These are phyloP conservation scores for Antonospora locustae DNA, from an alignment of 371 early-diverging fungal species.

Conservation along the genomic window DNA sequence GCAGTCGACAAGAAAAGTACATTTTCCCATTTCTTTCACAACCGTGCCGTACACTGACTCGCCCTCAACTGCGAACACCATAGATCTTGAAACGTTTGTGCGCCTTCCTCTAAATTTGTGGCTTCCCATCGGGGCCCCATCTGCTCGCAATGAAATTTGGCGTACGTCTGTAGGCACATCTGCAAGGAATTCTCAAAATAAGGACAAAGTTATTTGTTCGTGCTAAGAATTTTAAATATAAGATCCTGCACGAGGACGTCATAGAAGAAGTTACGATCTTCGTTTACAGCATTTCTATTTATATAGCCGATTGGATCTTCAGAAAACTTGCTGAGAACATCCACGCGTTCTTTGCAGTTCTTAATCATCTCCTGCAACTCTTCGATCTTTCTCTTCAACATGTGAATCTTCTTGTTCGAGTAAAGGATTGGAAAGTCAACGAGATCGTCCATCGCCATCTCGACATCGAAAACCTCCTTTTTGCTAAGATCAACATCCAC, in stretches of 20 bases:
- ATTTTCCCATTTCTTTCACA: constrained; percentile 80
- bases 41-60: constrained; percentile 69
- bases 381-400: constrained; percentile 50
- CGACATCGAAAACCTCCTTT: constrained; percentile 37
- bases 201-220: no score
- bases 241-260: constrained; percentile 46
- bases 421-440: constrained; percentile 43
- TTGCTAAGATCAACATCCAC: constrained; percentile 31
- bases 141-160: no score
- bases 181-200: not conserved
- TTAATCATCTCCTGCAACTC: constrained; percentile 29
- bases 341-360: constrained; percentile 35
- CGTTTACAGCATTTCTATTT: no score
- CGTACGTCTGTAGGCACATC: constrained; percentile 11
- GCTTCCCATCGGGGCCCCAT: no score
- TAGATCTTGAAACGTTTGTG: constrained; percentile 28
- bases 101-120: constrained; percentile 27
- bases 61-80: constrained; percentile 46
- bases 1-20: constrained; percentile 78
- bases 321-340: constrained; percentile 33
- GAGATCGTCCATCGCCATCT: constrained; percentile 48
- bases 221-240: constrained; percentile 48
- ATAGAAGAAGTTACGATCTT: no score
- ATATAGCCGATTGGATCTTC: constrained; percentile 48
- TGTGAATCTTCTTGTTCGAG: constrained; percentile 29